These are phyloP conservation scores for Protomyces inundatus DNA, from an alignment of 1,139 yeast species.

Conservation along the genomic window DNA sequence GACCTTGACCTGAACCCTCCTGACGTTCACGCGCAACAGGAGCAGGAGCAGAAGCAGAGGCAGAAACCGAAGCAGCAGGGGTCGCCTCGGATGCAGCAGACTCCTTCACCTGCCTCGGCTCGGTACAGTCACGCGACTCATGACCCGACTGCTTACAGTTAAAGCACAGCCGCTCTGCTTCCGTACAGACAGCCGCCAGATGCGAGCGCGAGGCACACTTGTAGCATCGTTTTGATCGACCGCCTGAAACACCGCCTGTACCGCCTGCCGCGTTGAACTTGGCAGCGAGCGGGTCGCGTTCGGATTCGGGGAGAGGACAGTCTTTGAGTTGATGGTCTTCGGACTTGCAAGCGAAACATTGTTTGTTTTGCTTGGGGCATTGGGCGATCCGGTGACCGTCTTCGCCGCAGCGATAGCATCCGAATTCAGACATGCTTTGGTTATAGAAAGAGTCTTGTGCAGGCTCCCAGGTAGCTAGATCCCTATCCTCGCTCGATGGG, in stretches of 20 bases:
- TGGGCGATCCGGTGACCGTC: not conserved
- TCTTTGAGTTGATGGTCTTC: not conserved
- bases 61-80: no score
- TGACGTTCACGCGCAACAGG: no score
- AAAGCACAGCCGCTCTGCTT: conserved; percentile 81
- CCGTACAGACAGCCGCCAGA: conserved; percentile 80
- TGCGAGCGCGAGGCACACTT: conserved; percentile 49
- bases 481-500: no score
- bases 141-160: conserved; percentile 75
- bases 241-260: not conserved
- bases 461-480: no score
- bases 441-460: no score
- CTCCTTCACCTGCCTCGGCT: conserved; percentile 48
- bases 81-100: no score
- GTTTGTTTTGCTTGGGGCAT: not conserved
- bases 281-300: not conserved
- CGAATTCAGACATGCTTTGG: not conserved
- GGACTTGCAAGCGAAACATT: not conserved
- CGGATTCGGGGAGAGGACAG: not conserved
- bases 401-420: not conserved
- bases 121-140: conserved; percentile 77
- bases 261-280: not conserved
- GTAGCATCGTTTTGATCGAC: not conserved
- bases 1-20: no score
- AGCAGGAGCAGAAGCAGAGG: no score